phyloP scores from a whole-genome alignment of 2,329 filamentous ascomycete species.

The Penicillium decumbens region DNA sequence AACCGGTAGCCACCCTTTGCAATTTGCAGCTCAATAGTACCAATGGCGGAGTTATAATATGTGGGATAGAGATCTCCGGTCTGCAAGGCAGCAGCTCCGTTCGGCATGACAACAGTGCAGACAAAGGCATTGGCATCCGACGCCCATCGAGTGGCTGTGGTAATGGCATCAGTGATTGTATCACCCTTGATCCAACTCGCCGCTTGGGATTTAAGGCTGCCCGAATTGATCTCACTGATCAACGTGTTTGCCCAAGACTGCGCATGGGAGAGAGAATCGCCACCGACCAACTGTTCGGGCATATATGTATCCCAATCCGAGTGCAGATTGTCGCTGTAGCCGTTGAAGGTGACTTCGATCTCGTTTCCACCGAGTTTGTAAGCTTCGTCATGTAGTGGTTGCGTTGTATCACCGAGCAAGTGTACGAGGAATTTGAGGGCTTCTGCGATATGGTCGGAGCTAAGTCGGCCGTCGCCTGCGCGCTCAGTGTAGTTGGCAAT shows the following conservation, averaged over 20 bases:
- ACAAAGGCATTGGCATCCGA: conserved; percentile 62
- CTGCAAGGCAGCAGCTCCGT: conserved; percentile 54
- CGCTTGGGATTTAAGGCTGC: conserved; percentile 48
- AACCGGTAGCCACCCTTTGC: conserved; percentile 66
- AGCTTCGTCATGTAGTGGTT: conserved; percentile 62
- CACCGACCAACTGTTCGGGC: conserved; percentile 60
- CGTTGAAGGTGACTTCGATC: conserved; percentile 60
- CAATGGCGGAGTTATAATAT: conserved; percentile 52
- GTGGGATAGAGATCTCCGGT: conserved; percentile 60
- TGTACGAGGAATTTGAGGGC: conserved; percentile 50
- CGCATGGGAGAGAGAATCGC: conserved; percentile 38
- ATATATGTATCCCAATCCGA: conserved; percentile 70
- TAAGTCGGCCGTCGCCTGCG: conserved; percentile 11
- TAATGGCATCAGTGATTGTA: conserved; percentile 51
- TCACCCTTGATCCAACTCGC: conserved; percentile 56
- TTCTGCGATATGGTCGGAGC: conserved; percentile 40
- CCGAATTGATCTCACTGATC: conserved; percentile 21
- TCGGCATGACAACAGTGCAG: conserved; percentile 61
- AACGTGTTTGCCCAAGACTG: conserved; percentile 21
- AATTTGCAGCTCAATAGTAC: conserved; percentile 57
- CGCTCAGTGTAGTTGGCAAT: conserved; percentile 48
- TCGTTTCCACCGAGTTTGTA: conserved; percentile 63
- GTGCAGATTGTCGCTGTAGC: conserved; percentile 60
- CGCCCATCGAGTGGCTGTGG: conserved; percentile 61
- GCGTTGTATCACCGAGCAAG: conserved; percentile 65